Base-by-base conservation (phyloP, 768 basidiomycete species). In the Termitomyces sp. region DNA sequence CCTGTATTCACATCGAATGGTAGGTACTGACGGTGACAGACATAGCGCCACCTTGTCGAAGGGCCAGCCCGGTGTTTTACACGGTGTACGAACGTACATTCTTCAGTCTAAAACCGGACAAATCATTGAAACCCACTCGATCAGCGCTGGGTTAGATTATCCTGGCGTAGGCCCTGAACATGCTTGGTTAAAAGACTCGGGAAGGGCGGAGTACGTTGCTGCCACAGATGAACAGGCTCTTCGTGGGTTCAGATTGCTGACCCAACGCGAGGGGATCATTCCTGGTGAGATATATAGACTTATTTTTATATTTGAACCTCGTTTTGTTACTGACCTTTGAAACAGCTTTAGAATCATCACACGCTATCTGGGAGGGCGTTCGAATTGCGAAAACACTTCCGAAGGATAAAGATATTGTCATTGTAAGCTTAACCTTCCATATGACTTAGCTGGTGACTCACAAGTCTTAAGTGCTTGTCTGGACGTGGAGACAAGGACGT, bases 401-500 rank as follows among this genome's bases (percentile, higher is more conserved):
- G 0, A 90, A 89, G 66, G 92, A 94, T 58, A 73, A 85, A 42
- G 90, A 98, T 71, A 74, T 99, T 36, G 94, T 98, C 48, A 86
- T 98, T 58, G 94, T 97, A 68, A 73, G 93, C 82, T 34, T 43
- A 37, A 49, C 3, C 58, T 36, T 29, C 16, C 48, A 13, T 34
- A 42, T 41, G 36, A 24, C 51, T 27, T 3, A 10, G 9, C 20
- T 9, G 27, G 13, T 55, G 29, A 59, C 51, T 63, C 31, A 58
- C 29, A 12, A 4, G 34, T 6, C 29, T 26, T 3, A 26, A 95
- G 92, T 97, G 94, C 67, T 76, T 98, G 52, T 95, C 92, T 54
- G 96, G 96, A 50, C 85, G 96, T 61, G 97, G 97, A 18, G 94
- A 98, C 72, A 98, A 98, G 73, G 96, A 99, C 67, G 97, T 99